Conservation (phyloP, 495 filamentous ascomycete species). For the Trichoderma virens region DNA sequence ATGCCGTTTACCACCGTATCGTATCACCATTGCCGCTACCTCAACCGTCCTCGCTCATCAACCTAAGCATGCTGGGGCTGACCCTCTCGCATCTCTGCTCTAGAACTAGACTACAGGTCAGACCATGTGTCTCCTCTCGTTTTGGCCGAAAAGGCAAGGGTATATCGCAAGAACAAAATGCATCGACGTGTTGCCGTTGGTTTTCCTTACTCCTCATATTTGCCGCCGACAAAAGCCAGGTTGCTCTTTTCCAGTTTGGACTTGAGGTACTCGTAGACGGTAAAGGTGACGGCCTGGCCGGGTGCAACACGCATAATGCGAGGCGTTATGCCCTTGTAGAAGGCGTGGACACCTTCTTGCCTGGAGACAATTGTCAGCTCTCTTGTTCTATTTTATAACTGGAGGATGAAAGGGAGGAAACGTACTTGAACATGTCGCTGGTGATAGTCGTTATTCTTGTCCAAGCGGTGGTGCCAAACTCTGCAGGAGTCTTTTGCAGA, state of each 20-base stretch:
- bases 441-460: slow-evolving; percentile 70
- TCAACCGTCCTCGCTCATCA: not conserved
- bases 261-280: slow-evolving; percentile 89
- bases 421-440: slow-evolving; percentile 83
- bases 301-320: slow-evolving; percentile 96
- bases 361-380: slow-evolving; percentile 19
- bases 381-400: not conserved
- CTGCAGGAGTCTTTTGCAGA: slow-evolving; percentile 80
- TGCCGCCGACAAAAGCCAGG: slow-evolving; percentile 55
- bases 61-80: not conserved
- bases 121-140: not conserved
- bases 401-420: slow-evolving; percentile 9
- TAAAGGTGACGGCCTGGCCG: slow-evolving; percentile 96
- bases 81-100: not conserved
- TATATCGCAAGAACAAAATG: slow-evolving; percentile 1
- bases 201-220: slow-evolving; percentile 61
- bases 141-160: not conserved
- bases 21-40: not conserved
- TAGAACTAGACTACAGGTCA: not conserved
- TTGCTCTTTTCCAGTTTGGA: slow-evolving; percentile 69
- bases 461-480: slow-evolving; percentile 71
- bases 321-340: slow-evolving; percentile 99
- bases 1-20: not conserved
- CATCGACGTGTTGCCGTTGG: not conserved
- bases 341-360: slow-evolving; percentile 83